These are phyloP conservation scores for Parietaria judaica DNA, from an alignment of 306 rosid species.

Conservation along the genomic window DNA sequence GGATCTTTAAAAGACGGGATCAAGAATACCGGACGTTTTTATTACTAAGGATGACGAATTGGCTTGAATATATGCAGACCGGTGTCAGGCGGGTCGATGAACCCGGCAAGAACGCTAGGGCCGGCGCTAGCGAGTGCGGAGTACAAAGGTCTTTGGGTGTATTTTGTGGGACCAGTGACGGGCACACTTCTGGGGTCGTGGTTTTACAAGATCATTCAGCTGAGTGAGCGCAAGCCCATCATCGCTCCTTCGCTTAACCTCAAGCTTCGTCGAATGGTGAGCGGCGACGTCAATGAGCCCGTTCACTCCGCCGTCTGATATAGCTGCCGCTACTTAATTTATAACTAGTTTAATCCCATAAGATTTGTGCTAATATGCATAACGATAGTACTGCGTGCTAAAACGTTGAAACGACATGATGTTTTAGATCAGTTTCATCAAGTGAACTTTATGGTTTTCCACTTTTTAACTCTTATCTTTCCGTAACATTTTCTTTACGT, in stretches of 20 bases:
- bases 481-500: too few species aligned
- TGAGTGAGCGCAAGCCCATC: constrained; percentile 13
- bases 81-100: constrained; percentile 15
- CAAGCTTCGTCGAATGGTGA: constrained; percentile 8
- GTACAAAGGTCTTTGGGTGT: constrained; percentile 13
- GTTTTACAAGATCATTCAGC: constrained; percentile 6
- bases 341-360: too few species aligned
- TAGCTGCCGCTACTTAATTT: too few species aligned
- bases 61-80: neutral
- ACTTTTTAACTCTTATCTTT: too few species aligned
- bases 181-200: constrained; percentile 11
- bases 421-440: too few species aligned
- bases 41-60: too few species aligned
- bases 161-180: constrained; percentile 5
- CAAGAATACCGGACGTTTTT: too few species aligned
- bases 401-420: too few species aligned
- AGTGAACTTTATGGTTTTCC: too few species aligned
- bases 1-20: too few species aligned
- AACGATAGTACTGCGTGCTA: too few species aligned
- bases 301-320: neutral
- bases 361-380: too few species aligned
- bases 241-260: neutral
- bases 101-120: constrained; percentile 13
- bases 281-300: neutral
- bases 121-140: constrained; percentile 10